Percentiles rank a stretch among this genome's conserved stretches.
These are phyloP conservation scores for Bauhinia variegata DNA, from an alignment of 306 rosid species.

Conservation along the genomic window DNA sequence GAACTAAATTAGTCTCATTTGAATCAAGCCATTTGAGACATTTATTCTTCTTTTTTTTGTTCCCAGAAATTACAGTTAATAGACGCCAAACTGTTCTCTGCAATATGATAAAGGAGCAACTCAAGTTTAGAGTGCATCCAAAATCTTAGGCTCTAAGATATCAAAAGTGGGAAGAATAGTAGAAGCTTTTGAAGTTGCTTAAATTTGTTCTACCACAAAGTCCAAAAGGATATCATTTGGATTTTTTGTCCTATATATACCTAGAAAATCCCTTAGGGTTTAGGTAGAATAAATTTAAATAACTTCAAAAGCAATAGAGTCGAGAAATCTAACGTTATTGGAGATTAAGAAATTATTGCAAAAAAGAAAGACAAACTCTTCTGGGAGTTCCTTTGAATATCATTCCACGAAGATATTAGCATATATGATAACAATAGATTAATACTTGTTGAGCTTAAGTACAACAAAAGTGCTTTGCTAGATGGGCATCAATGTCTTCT, in stretches of 20 bases:
- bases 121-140: conserved; percentile 41
- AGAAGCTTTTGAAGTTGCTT: conserved; percentile 42
- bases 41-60: conserved; percentile 47
- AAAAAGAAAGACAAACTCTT: too few relatives aligned
- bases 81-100: conserved; percentile 3
- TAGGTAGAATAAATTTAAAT: too few relatives aligned
- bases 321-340: too few relatives aligned
- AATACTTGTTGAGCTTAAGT: too few relatives aligned
- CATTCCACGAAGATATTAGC: too few relatives aligned
- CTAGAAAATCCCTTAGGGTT: conserved; percentile 43
- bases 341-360: too few relatives aligned
- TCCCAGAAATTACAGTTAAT: conserved; percentile 50
- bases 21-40: conserved; percentile 56
- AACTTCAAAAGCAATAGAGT: too few relatives aligned
- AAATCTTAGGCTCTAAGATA: conserved; percentile 41
- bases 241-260: conserved; percentile 37
- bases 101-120: conserved; percentile 36
- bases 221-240: conserved; percentile 32
- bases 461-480: too few relatives aligned
- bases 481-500: too few relatives aligned
- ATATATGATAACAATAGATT: too few relatives aligned
- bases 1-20: conserved; percentile 41
- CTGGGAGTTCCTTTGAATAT: too few relatives aligned
- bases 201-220: conserved; percentile 37
- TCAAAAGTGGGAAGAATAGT: conserved; percentile 46